These are phyloP conservation scores for Fraxinus platypoda DNA, from an alignment of 305 asterid species.

Conservation along the genomic window DNA sequence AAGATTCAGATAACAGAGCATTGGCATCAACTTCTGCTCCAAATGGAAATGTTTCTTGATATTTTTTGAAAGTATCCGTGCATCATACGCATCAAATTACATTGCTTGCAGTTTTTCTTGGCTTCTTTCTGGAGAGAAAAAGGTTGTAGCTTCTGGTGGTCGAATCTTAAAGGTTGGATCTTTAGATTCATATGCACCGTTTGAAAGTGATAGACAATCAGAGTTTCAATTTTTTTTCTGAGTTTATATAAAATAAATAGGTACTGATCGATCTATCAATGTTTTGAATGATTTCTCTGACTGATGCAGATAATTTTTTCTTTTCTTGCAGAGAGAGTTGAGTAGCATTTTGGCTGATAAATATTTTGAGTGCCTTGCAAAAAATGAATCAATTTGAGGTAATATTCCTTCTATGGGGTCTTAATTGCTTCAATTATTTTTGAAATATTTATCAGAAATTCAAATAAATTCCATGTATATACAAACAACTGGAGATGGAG, in stretches of 20 bases:
- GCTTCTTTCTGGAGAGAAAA: conserved; percentile 37
- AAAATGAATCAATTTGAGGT: conserved; percentile 52
- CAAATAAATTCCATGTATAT: conserved; percentile 7
- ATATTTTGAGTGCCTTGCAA: conserved; percentile 52
- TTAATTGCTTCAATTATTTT: background rate
- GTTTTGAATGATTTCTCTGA: conserved; percentile 27
- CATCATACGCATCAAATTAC: background rate
- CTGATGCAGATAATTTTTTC: conserved; percentile 7
- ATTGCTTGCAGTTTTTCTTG: background rate
- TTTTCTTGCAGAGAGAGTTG: conserved; percentile 51
- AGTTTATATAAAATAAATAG: background rate
- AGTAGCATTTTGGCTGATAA: conserved; percentile 26
- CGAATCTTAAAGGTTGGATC: conserved; percentile 42
- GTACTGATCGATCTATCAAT: conserved; percentile 20
- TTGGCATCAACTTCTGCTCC: conserved; percentile 5
- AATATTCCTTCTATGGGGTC: background rate
- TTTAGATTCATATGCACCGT: conserved; percentile 18
- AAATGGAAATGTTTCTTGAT: background rate
- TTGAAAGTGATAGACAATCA: background rate
- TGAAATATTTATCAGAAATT: conserved; percentile 4
- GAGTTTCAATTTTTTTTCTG: background rate
- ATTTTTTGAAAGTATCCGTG: background rate
- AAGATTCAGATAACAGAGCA: conserved; percentile 1
- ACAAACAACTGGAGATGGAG: background rate
- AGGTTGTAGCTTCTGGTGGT: conserved; percentile 15